These are phyloP conservation scores for Paraconiothyrium brasiliense DNA, from an alignment of 2,329 filamentous ascomycete species.

Conservation along the genomic window DNA sequence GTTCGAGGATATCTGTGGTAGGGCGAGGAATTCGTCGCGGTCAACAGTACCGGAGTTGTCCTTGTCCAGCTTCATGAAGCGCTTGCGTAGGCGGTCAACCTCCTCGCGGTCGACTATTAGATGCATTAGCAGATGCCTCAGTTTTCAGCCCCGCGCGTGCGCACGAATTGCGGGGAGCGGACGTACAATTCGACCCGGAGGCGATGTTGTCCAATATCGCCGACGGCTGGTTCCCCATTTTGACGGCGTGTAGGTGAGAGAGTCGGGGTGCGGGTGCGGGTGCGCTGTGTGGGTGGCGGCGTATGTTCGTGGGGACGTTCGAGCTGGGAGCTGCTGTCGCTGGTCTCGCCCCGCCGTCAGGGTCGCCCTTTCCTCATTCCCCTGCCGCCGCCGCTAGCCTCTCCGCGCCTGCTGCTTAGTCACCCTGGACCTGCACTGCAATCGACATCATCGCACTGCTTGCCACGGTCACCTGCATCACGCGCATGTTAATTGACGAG, in stretches of 20 bases:
- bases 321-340: slow-evolving; percentile 7
- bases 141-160: slow-evolving; percentile 28
- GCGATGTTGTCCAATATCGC: slow-evolving; percentile 94
- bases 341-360: slow-evolving; percentile 30
- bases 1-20: slow-evolving; percentile 97
- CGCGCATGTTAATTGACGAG: slow-evolving; percentile 4
- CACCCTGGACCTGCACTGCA: slow-evolving; percentile 7
- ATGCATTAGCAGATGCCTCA: slow-evolving; percentile 28
- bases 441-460: slow-evolving; percentile 15
- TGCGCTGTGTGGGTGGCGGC: slow-evolving; percentile 22
- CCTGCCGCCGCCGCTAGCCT: slow-evolving; percentile 23
- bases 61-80: slow-evolving; percentile 99
- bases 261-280: slow-evolving; percentile 21
- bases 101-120: slow-evolving; percentile 90
- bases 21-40: slow-evolving; percentile 95
- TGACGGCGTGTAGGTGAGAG: slow-evolving; percentile 35
- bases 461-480: slow-evolving; percentile 1
- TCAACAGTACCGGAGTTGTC: slow-evolving; percentile 99
- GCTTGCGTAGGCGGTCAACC: slow-evolving; percentile 92
- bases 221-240: slow-evolving; percentile 65
- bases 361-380: slow-evolving; percentile 17
- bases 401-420: slow-evolving; percentile 38
- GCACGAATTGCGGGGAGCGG: slow-evolving; percentile 26
- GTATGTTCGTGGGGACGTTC: slow-evolving; percentile 33
- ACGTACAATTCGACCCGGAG: slow-evolving; percentile 92